A percentile compares a stretch with the other conserved stretches of the same genome.
Conservation (phyloP, 495 filamentous ascomycete species). For the Evernia prunastri region DNA sequence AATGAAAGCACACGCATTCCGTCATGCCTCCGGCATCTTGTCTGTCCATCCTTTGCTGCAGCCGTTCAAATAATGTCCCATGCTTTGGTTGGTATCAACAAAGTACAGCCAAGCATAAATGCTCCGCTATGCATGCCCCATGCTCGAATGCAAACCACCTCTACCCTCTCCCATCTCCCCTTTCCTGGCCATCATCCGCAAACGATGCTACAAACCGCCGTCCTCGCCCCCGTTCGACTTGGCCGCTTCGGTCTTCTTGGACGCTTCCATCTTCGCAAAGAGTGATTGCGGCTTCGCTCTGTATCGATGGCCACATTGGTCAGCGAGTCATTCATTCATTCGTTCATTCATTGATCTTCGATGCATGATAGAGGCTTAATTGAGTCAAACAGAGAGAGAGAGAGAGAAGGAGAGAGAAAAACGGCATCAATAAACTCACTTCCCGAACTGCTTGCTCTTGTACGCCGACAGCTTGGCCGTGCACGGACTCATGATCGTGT, state of each 20-base stretch:
- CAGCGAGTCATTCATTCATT: neutral
- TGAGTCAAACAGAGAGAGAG: too few relatives aligned
- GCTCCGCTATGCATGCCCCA: neutral
- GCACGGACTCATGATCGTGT: slow-evolving; percentile 87
- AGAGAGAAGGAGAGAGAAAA: neutral
- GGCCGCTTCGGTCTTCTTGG: slow-evolving; percentile 37
- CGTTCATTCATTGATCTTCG: neutral
- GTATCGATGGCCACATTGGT: slow-evolving; percentile 15
- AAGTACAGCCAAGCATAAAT: neutral
- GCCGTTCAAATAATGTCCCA: neutral
- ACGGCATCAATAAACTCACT: slow-evolving; percentile 43
- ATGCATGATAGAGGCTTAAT: neutral
- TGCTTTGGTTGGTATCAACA: neutral
- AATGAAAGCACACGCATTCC: slow-evolving; percentile 1
- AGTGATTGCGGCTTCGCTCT: slow-evolving; percentile 59
- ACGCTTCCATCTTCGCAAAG: slow-evolving; percentile 51
- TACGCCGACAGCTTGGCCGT: slow-evolving; percentile 82
- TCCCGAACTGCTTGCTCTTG: slow-evolving; percentile 72
- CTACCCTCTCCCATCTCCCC: neutral
- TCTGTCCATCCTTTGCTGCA: neutral
- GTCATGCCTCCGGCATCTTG: neutral
- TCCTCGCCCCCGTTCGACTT: neutral
- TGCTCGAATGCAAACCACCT: neutral
- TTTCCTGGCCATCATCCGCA: neutral
- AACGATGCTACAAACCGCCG: neutral